A percentile compares a stretch with the other conserved stretches of the same genome.
phyloP scores from a whole-genome alignment of 768 basidiomycete genomes.

The Fistulinella prunicolor region DNA sequence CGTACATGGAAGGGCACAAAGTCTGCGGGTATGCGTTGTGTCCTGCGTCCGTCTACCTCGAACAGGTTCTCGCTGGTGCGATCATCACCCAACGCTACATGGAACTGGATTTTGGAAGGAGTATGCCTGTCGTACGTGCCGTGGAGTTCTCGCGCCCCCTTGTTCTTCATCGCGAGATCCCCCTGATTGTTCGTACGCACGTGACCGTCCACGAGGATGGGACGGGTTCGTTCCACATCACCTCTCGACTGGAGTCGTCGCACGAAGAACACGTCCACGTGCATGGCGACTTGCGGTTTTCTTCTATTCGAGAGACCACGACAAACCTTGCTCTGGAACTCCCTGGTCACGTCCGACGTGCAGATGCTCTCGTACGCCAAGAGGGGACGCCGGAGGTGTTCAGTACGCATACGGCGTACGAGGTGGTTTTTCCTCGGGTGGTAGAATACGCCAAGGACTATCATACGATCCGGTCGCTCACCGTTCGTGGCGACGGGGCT shows the following conservation, averaged over 20 bases:
- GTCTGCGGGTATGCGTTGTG: conserved; percentile 56
- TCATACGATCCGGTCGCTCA: conserved; percentile 54
- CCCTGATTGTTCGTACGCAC: conserved; percentile 36
- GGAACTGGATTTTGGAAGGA: conserved; percentile 31
- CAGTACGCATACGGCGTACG: conserved; percentile 55
- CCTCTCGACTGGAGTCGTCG: conserved; percentile 36
- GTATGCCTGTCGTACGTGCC: conserved; percentile 37
- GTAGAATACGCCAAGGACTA: conserved; percentile 61
- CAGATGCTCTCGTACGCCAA: conserved; percentile 29
- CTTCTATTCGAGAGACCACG: conserved; percentile 28
- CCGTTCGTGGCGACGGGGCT: conserved; percentile 44
- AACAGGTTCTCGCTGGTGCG: conserved; percentile 50
- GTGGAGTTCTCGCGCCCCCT: conserved; percentile 55
- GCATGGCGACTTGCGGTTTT: conserved; percentile 45
- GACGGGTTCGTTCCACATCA: conserved; percentile 44
- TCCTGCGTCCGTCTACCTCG: conserved; percentile 65
- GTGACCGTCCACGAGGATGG: conserved; percentile 37
- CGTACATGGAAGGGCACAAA: conserved; percentile 53
- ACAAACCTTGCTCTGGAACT: conserved; percentile 39
- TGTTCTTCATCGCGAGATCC: conserved; percentile 38
- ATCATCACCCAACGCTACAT: conserved; percentile 35
- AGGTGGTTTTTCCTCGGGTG: conserved; percentile 65
- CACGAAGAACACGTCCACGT: conserved; percentile 40
- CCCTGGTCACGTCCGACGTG: conserved; percentile 35
- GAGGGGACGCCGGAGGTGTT: conserved; percentile 43